phyloP scores from a whole-genome alignment of 2,329 filamentous ascomycete species.

The Ophiognomonia clavigignenti-juglandacearum region DNA sequence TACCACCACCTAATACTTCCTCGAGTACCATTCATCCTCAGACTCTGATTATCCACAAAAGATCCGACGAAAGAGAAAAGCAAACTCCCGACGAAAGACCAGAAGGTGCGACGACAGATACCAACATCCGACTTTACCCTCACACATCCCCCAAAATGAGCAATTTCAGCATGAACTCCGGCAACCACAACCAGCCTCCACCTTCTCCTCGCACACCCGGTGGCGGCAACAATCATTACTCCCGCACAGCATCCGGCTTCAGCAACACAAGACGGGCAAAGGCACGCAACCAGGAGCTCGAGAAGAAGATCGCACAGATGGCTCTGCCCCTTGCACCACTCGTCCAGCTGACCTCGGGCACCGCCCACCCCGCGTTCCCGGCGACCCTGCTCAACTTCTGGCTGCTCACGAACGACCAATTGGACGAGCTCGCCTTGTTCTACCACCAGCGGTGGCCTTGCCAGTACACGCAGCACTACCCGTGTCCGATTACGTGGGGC shows the following conservation, averaged over 20 bases:
- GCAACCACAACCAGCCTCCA: slow-evolving; percentile 10
- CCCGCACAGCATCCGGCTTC: slow-evolving; percentile 21
- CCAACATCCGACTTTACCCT: too few species aligned
- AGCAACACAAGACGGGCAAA: slow-evolving; percentile 31
- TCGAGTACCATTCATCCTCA: too few species aligned
- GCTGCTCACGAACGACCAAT: slow-evolving; percentile 66
- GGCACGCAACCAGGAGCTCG: slow-evolving; percentile 45
- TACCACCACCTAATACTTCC: too few species aligned
- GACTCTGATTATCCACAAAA: background rate
- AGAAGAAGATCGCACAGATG: slow-evolving; percentile 61
- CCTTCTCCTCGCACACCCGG: slow-evolving; percentile 10
- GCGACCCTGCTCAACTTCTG: slow-evolving; percentile 64
- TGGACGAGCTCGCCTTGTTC: slow-evolving; percentile 65
- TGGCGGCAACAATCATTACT: slow-evolving; percentile 10
- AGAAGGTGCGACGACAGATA: background rate
- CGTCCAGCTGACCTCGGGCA: slow-evolving; percentile 56
- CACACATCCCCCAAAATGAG: slow-evolving; percentile 2
- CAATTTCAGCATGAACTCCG: slow-evolving; percentile 10
- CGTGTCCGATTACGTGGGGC: slow-evolving; percentile 62
- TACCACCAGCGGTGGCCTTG: slow-evolving; percentile 65
- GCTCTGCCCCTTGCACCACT: slow-evolving; percentile 62
- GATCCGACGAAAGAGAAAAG: background rate
- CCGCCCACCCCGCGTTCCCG: slow-evolving; percentile 62
- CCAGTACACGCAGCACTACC: slow-evolving; percentile 55
- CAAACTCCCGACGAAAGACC: background rate